Conservation (phyloP, 2,329 filamentous ascomycete species). For the Aspergillus candidus region DNA sequence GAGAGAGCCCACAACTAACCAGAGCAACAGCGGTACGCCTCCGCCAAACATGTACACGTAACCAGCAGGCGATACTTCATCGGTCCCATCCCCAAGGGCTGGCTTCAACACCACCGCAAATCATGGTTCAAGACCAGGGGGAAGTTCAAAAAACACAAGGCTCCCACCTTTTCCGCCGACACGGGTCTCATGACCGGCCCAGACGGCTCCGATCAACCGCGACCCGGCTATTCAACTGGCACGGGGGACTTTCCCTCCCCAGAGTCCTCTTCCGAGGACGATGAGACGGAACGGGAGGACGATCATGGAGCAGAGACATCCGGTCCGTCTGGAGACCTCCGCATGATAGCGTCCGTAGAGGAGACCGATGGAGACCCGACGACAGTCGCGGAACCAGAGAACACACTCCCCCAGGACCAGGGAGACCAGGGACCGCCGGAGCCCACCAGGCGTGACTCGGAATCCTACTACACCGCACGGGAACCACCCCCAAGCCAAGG, state of each 20-base stretch:
- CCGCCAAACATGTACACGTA: slow-evolving; percentile 55
- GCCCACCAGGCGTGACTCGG: neutral
- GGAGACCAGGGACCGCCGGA: slow-evolving; percentile 3
- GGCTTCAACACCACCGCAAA: slow-evolving; percentile 58
- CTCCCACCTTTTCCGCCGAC: slow-evolving; percentile 49
- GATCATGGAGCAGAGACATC: slow-evolving; percentile 8
- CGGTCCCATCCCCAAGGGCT: slow-evolving; percentile 59
- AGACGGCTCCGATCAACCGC: slow-evolving; percentile 20
- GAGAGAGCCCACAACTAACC: neutral
- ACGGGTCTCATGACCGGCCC: slow-evolving; percentile 38
- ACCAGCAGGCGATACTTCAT: slow-evolving; percentile 60
- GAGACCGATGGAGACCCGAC: neutral
- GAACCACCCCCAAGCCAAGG: neutral
- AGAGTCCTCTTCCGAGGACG: slow-evolving; percentile 6
- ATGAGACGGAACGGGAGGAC: slow-evolving; percentile 10
- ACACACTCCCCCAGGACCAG: neutral
- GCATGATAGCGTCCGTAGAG: slow-evolving; percentile 13
- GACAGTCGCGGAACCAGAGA: neutral
- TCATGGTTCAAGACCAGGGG: slow-evolving; percentile 53
- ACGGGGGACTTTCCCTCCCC: slow-evolving; percentile 2
- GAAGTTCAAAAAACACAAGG: slow-evolving; percentile 39
- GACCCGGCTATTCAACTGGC: slow-evolving; percentile 14
- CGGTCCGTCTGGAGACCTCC: slow-evolving; percentile 9
- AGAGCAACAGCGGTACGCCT: slow-evolving; percentile 50
- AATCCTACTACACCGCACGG: slow-evolving; percentile 27